Conservation (phyloP, 192 early-diverging fungal species). For the Dimargaris verticillata region DNA sequence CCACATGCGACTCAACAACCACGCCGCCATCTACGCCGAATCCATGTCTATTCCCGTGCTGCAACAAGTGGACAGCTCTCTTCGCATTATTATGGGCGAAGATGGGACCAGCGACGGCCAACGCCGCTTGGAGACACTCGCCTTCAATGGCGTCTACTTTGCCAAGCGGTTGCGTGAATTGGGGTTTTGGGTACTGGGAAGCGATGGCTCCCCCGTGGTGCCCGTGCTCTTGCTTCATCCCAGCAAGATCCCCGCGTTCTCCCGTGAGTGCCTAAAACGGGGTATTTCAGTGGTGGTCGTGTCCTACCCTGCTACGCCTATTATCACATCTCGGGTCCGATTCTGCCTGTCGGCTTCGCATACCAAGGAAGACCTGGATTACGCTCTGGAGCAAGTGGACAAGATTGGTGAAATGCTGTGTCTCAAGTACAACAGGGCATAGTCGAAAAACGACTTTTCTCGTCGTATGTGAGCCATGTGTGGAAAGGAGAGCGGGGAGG, state of each 20-base stretch:
- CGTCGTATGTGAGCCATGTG: too few species aligned
- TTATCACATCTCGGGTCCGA: slow-evolving; percentile 80
- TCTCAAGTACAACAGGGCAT: too few species aligned
- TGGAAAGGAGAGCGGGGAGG: too few species aligned
- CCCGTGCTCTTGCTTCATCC: slow-evolving; percentile 87
- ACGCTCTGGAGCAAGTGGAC: slow-evolving; percentile 47
- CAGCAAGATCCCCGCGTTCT: slow-evolving; percentile 93
- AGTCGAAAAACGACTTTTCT: too few species aligned
- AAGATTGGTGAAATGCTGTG: slow-evolving; percentile 57
- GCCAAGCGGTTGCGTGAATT: slow-evolving; percentile 57
- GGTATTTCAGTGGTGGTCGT: slow-evolving; percentile 93
- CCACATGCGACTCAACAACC: slow-evolving; percentile 57
- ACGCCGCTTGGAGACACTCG: slow-evolving; percentile 66
- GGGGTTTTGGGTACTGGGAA: slow-evolving; percentile 90
- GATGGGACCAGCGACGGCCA: slow-evolving; percentile 68
- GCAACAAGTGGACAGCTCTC: slow-evolving; percentile 78
- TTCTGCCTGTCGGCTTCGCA: slow-evolving; percentile 94
- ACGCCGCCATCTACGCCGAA: slow-evolving; percentile 83
- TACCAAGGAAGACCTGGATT: slow-evolving; percentile 77
- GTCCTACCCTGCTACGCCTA: slow-evolving; percentile 94
- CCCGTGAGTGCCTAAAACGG: slow-evolving; percentile 71
- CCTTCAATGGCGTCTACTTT: slow-evolving; percentile 77
- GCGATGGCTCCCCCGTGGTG: slow-evolving; percentile 72
- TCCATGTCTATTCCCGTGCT: slow-evolving; percentile 67
- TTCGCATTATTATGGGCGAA: slow-evolving; percentile 89